Evolutionary conservation across 129 eudicot species (phyloP), one percentile per base, ranked within the genome.

Genomic region (Escallonia herrerae): DNA sequence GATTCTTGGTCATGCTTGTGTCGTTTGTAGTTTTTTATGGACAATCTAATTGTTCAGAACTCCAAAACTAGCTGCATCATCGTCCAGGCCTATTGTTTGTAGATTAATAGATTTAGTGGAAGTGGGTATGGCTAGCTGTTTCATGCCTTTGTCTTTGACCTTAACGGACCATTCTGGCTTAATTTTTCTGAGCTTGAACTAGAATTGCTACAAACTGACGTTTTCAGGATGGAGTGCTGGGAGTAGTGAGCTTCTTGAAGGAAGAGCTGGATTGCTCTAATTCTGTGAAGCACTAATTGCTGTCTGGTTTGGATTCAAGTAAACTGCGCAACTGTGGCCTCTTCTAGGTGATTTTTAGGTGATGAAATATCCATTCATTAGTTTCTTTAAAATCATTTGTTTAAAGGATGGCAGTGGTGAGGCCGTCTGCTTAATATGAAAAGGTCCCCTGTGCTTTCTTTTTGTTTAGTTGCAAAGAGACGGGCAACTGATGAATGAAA

Each of bases 141-240:
- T 3, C 43, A 12, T 14, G 3, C 4, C 3, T 56, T 5, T 3
- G 8, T 4, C 14, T 38, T 55, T 22, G 8, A n/a, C 15, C 39
- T 43, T 14, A 62, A 41, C 52, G 43, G 40, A 10, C 15, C 42
- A 63, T 5, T 63, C 4, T 45, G 43, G 8, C 39, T 6, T 44
- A 38, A 9, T 0, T 7, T 48, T 13, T 64, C 12, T 54, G 3
- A 7, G 11, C 8, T 11, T 58, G 3, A 4, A 22, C 5, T 22
- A 5, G 2, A 9, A 22, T 56, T 76, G 47, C 68, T 7, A 22
- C 33, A 22, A 22, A 22, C 33, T 22, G 33, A 22, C 33, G 33
- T 56, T 67, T 70, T 49, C 83, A 87, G 95, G 91, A 87, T 79
- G 95, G 97, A 33, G 83, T 91, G 48, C 53, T 65, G 11, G 86